Base-by-base conservation (phyloP, 345 rosid species). In the Bruguiera sexangula region DNA sequence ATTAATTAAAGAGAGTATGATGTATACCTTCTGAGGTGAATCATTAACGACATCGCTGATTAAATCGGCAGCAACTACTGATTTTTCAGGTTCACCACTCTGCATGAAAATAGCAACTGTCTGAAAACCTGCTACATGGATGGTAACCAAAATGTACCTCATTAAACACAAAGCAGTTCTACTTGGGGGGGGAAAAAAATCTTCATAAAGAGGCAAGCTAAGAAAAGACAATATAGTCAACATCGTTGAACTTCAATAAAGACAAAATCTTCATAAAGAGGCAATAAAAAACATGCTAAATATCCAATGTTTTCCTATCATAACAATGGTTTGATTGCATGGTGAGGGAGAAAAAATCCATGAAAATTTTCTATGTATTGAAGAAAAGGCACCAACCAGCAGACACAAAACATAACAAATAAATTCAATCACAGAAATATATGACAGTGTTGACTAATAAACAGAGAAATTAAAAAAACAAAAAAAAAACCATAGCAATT, bases 51-150 rank as follows among this genome's bases (percentile, higher is more conserved):
- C 34, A 82, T 84, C 80, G 67, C 83, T 80, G 46, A 83, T 65
- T 62, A 56, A 56, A 73, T 64, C 74, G 39, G 75, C 75, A 39
- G 82, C 79, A 71, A 83, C 79, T 55, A 65, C 86, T 63, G 79
- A 82, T 76, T 82, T 87, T 75, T 82, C 87, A 58, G 60, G 69
- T 69, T 87, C 89, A 80, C 85, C 91, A 86, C 86, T 88, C 99
- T 92, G 99, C 98, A 95, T 86, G 89, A 95, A 95, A 95, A 92
- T 85, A 90, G 92, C 89, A 92, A 92, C 96, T 86, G 90, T 85
- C 96, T 90, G 93, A 90, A 90, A 92, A 88, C 93, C 96, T 90
- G 89, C 96, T 90, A 83, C 91, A 87, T 81, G 82, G 85, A 89
- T 87, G 72, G 79, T 88, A 86, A 85, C 94, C 85, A 88, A 81